Evolutionary conservation across 192 early-diverging fungal genomes (phyloP).

Genomic region (Paraglomus brasilianum): DNA sequence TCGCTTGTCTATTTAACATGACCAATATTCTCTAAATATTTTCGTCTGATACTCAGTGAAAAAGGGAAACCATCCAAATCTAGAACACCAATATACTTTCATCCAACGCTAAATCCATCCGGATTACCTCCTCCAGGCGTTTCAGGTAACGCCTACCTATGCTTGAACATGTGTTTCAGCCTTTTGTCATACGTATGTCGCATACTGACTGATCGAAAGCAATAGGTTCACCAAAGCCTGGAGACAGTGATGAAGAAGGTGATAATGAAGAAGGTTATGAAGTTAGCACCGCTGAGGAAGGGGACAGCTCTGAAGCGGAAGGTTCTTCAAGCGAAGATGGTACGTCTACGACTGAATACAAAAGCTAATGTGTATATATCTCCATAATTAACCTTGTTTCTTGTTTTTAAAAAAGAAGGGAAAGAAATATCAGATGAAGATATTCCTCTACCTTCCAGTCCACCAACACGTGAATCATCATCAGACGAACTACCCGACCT

Average conservation of each 20-base stretch:
- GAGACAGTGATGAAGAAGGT: neutral
- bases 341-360: neutral
- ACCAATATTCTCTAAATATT: no score
- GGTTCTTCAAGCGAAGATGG: neutral
- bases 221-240: no score
- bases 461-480: conserved; percentile 14
- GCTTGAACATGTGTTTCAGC: no score
- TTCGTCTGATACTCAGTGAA: conserved; percentile 4
- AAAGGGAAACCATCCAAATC: conserved; percentile 1
- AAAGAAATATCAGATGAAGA: conserved; percentile 29
- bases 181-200: no score
- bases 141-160: no score
- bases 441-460: conserved; percentile 22
- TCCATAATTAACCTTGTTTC: no score
- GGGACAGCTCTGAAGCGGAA: neutral
- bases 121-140: neutral
- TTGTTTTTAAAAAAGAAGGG: conserved; percentile 3
- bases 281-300: conserved; percentile 7
- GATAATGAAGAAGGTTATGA: neutral
- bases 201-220: no score
- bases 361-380: no score
- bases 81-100: conserved; percentile 17
- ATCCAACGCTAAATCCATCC: conserved; percentile 31
- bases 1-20: no score
- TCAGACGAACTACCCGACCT: conserved; percentile 30